Conservation (phyloP, 1,284 basidiomycete species). For the Thelephora terrestris region DNA sequence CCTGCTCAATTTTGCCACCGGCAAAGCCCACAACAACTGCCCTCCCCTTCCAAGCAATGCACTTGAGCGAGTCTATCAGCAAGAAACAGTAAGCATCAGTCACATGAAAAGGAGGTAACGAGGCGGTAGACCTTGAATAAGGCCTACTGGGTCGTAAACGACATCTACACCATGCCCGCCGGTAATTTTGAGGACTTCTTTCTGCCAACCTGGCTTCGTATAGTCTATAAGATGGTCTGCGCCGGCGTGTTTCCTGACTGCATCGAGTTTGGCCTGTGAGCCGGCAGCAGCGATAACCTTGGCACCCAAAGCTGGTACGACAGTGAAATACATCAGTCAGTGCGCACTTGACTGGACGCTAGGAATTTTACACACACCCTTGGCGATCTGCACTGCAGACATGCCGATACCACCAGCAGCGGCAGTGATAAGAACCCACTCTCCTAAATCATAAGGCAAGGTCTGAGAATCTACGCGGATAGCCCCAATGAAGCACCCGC, state of each 20-base stretch:
- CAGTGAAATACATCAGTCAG: neutral
- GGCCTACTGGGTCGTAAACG: slow-evolving; percentile 84
- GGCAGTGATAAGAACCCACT: slow-evolving; percentile 84
- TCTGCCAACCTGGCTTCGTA: slow-evolving; percentile 59
- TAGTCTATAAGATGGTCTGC: slow-evolving; percentile 68
- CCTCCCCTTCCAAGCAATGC: slow-evolving; percentile 91
- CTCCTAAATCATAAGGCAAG: slow-evolving; percentile 35
- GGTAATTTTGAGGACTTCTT: slow-evolving; percentile 66
- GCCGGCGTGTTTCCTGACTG: slow-evolving; percentile 57
- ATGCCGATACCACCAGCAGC: slow-evolving; percentile 93
- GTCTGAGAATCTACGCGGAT: slow-evolving; percentile 2
- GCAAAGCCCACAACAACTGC: slow-evolving; percentile 90
- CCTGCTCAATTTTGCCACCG: slow-evolving; percentile 83
- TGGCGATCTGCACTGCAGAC: slow-evolving; percentile 83
- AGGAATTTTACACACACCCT: slow-evolving; percentile 36
- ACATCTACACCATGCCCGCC: slow-evolving; percentile 79
- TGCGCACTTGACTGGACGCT: slow-evolving; percentile 7
- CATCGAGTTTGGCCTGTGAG: slow-evolving; percentile 56
- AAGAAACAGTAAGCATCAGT: neutral
- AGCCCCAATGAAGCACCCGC: slow-evolving; percentile 4
- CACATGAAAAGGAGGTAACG: slow-evolving; percentile 3
- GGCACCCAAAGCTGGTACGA: slow-evolving; percentile 66
- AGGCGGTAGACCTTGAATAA: slow-evolving; percentile 47
- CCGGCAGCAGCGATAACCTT: slow-evolving; percentile 76
- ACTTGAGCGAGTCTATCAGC: slow-evolving; percentile 66